Conservation (phyloP, 176 grass and related monocot species). For the Musa acuminata region DNA sequence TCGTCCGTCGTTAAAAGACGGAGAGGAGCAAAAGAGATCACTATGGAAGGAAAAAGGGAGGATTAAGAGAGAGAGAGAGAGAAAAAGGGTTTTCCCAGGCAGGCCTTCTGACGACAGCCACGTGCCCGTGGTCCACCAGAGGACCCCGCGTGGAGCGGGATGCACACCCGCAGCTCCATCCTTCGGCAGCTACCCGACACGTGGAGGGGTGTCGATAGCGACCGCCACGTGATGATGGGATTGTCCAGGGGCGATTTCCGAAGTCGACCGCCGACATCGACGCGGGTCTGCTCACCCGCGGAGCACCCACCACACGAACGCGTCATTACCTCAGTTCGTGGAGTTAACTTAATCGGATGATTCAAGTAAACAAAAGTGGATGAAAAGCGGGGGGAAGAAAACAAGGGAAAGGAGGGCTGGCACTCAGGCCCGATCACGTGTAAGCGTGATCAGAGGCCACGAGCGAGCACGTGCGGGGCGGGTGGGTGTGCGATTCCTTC, state of each 20-base stretch:
- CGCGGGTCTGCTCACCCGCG: neutral
- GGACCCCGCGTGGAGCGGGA: too few species aligned
- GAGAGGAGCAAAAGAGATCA: too few species aligned
- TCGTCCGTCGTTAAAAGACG: too few species aligned
- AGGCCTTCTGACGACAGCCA: neutral
- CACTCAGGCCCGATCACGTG: slow-evolving; percentile 39
- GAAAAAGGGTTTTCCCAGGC: neutral
- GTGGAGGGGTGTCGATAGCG: too few species aligned
- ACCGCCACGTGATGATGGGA: slow-evolving; percentile 1
- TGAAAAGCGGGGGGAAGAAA: neutral
- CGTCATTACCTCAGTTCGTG: too few species aligned
- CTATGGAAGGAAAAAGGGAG: neutral
- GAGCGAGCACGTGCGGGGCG: slow-evolving; percentile 50
- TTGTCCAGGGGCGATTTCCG: too few species aligned
- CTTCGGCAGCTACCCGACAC: too few species aligned
- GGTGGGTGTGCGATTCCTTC: slow-evolving; percentile 31
- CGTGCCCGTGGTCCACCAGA: neutral
- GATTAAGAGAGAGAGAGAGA: neutral
- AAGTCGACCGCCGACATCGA: neutral
- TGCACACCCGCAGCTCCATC: too few species aligned
- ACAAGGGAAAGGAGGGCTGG: neutral
- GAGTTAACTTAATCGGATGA: too few species aligned
- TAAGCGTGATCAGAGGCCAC: slow-evolving; percentile 34
- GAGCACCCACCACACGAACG: too few species aligned
- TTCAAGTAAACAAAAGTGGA: neutral